Evolutionary conservation across 1,139 yeast species (phyloP), one percentile per base, ranked within the genome.

Genomic region (Hemisphaericaspora subhashii): DNA sequence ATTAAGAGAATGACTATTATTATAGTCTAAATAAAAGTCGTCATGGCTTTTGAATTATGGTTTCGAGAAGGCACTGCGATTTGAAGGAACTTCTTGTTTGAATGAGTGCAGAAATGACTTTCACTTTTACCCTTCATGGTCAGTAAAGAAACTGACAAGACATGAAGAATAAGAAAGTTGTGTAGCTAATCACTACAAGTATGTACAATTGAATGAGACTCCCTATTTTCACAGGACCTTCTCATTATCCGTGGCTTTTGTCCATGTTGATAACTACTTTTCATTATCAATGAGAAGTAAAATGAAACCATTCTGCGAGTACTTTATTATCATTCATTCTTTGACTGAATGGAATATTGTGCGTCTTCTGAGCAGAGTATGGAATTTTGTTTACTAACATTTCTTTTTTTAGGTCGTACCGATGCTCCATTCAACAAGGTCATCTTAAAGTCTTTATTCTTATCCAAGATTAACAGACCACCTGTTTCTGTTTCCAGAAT

Each of bases 381-480:
- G 43, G 46, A 46, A 44, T 46, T 50, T 36, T 33, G 48, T 47
- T 37, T 73, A 77, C 83, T 74, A 76, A 76, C 79, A 39, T 22
- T 42, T 32, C 14, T 15, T 44, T 46, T 15, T 44, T 46, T 62
- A 81, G 95, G 94, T 81, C 96, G 98, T 79, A 92, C 98, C 64
- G 97, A 89, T 72, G 88, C 95, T 75, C 82, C 89, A 69, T 92
- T 92, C 94, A 92, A 94, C 97, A 88, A 86, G 84, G 89, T 89
- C 61, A 74, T 92, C 77, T 86, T 94, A 72, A 87, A 77, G 74
- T 80, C 92, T 68, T 84, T 94, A 74, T 92, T 88, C 87, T 82
- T 92, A 68, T 90, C 98, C 57, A 92, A 92, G 90, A 78, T 83
- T 74, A 94, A 92, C 97, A 88, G 96, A 81, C 99, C 98, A 65